Evolutionary conservation across 2,329 filamentous ascomycete genomes (phyloP).

Genomic region (Calonectria multiphialidica): DNA sequence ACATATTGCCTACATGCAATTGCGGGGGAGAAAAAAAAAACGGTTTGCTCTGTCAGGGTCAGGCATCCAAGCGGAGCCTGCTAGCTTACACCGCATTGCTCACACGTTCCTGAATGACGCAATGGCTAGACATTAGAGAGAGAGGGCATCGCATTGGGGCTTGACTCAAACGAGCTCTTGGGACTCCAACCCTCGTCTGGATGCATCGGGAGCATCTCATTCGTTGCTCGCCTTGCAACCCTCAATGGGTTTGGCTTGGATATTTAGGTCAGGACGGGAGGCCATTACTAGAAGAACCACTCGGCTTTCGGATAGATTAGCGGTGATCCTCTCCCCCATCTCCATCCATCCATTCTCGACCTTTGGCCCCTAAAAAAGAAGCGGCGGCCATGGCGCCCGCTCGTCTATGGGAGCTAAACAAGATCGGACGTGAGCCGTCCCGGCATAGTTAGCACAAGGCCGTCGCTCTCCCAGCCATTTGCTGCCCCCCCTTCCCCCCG

Average conservation of each 20-base stretch:
- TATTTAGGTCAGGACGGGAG: not conserved
- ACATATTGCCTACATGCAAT: not conserved
- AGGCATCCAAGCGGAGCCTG: not conserved
- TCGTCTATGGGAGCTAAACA: constrained; percentile 20
- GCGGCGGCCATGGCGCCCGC: constrained; percentile 15
- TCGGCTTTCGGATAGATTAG: constrained; percentile 8
- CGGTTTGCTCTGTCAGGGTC: not conserved
- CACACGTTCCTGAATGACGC: not conserved
- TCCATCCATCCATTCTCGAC: not conserved
- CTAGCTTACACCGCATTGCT: constrained; percentile 1
- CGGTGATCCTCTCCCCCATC: constrained; percentile 5
- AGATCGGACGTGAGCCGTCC: constrained; percentile 28
- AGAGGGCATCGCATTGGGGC: not conserved
- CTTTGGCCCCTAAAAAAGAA: constrained; percentile 1
- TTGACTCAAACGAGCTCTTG: not conserved
- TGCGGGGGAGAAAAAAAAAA: not conserved
- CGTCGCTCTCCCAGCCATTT: not conserved
- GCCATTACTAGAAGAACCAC: not conserved
- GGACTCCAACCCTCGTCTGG: not conserved
- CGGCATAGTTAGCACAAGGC: constrained; percentile 6
- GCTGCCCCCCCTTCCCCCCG: not conserved
- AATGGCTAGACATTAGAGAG: not conserved
- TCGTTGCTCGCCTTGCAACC: not conserved
- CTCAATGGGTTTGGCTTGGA: not conserved
- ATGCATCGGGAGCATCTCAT: not conserved